Evolutionary conservation across 2,329 filamentous ascomycete genomes (phyloP).

Genomic region (Phoma sp.): DNA sequence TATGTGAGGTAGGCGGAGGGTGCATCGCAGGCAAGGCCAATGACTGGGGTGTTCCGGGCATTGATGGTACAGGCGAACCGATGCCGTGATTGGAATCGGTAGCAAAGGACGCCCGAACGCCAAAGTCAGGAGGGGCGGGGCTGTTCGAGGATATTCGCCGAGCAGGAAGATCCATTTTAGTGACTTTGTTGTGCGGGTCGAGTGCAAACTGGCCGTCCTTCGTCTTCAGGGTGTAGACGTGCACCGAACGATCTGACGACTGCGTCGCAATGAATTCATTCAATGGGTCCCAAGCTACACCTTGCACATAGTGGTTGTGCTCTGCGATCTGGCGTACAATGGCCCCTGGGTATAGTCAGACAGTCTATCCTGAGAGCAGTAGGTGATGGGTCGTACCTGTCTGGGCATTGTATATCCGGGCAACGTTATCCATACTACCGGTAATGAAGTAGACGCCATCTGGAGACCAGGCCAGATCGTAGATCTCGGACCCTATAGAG

Average conservation of each 20-base stretch:
- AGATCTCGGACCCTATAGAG: conserved; percentile 93
- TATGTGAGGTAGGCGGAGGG: conserved; percentile 88
- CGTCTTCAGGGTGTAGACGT: conserved; percentile 94
- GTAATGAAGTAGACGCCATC: conserved; percentile 96
- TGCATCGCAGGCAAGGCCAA: conserved; percentile 88
- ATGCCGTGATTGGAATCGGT: conserved; percentile 59
- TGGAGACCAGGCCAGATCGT: conserved; percentile 98
- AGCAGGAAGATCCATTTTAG: conserved; percentile 91
- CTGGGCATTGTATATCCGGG: conserved; percentile 92
- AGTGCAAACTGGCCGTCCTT: conserved; percentile 96
- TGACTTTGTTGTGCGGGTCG: conserved; percentile 76
- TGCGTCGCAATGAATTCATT: conserved; percentile 99
- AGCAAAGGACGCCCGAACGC: conserved; percentile 68
- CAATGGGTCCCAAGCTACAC: conserved; percentile 95
- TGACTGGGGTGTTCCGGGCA: conserved; percentile 91
- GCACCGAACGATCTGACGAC: conserved; percentile 95
- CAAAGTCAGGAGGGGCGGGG: conserved; percentile 85
- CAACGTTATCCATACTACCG: conserved; percentile 98
- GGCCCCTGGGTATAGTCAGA: conserved; percentile 35
- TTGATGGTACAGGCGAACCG: conserved; percentile 86
- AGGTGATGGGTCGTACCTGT: conserved; percentile 66
- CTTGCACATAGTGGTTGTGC: conserved; percentile 97
- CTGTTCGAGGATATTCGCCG: conserved; percentile 90
- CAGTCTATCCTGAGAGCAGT: conserved; percentile 14
- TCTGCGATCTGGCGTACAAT: conserved; percentile 89